Base-by-base conservation (phyloP, 2,329 filamentous ascomycete genomes). In the Pseudofabraea citricarpa region DNA sequence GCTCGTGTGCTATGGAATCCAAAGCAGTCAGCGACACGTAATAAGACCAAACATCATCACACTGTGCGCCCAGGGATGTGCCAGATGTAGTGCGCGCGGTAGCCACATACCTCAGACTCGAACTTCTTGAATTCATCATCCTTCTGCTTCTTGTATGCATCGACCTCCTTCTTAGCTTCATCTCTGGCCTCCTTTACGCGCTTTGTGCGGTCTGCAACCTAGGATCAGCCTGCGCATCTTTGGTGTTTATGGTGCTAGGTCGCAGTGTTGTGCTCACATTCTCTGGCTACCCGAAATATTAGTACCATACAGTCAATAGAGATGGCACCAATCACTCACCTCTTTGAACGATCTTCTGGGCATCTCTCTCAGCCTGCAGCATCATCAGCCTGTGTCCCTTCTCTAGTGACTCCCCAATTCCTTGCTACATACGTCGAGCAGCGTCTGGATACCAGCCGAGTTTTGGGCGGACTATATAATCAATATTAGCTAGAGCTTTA, bases 321-420 rank as follows among this genome's bases (percentile, higher is more conserved):
- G n/a, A n/a, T n/a, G n/a, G n/a, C n/a, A n/a, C n/a, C n/a, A 21
- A 31, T 29, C 27, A 65, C 72, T 48, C 67, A 94, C 91, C 87
- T 79, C 93, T 90, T 69, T 97, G 91, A 46, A 98, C 90, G 66
- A 98, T 98, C 79, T 96, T 96, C 72, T 95, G 91, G 49, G 93
- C 93, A 69, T 97, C 91, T 70, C 90, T 86, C 79, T 98, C 93
- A 59, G 93, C 90, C 91, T 97, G 53, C 42, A 22, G 9, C 35
- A 38, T 10, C 16, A 61, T 74, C 55, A 73, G 66, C 63, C 60
- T 49, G 36, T 24, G 12, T 27, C 15, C 31, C 24, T 26, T 18
- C 22, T 22, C 19, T 22, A 36, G 19, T 10, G 15, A 44, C 31
- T 23, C 20, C 26, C 33, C 39, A 22, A 26, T 40, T 12, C 9